phyloP scores from a whole-genome alignment of 1,284 basidiomycete genomes.

The Earliella scabrosa region DNA sequence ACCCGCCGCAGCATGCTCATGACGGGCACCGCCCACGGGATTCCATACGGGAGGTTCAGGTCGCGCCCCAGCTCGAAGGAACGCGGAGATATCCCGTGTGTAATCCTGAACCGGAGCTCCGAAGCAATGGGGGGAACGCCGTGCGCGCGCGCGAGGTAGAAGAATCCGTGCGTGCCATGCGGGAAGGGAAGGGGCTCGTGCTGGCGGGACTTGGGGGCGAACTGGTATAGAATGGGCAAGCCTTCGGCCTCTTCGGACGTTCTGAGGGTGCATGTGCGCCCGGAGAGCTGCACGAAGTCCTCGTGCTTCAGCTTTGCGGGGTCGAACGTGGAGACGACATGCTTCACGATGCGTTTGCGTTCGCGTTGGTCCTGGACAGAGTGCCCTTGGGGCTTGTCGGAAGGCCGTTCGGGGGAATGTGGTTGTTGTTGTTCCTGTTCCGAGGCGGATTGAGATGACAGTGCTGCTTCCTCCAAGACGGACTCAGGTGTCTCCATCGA shows the following conservation, averaged over 20 bases:
- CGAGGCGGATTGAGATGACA: too few species aligned
- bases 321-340: neutral
- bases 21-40: conserved; percentile 6
- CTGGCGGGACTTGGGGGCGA: too few species aligned
- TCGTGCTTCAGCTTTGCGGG: neutral
- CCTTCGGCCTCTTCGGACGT: too few species aligned
- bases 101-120: conserved; percentile 12
- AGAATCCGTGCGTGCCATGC: conserved; percentile 11
- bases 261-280: neutral
- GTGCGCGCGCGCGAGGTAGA: conserved; percentile 7
- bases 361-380: too few species aligned
- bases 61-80: conserved; percentile 9
- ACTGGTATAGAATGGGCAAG: too few species aligned
- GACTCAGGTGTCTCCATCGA: too few species aligned
- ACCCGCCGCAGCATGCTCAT: neutral
- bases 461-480: too few species aligned
- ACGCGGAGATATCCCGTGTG: neutral
- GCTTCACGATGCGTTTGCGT: too few species aligned
- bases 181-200: conserved; percentile 16
- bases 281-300: neutral
- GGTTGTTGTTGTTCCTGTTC: too few species aligned
- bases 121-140: neutral
- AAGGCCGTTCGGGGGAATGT: too few species aligned
- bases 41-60: neutral
- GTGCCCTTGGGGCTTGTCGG: too few species aligned